Evolutionary conservation across 768 basidiomycete genomes (phyloP).

Genomic region (Pulveroboletus sp.): DNA sequence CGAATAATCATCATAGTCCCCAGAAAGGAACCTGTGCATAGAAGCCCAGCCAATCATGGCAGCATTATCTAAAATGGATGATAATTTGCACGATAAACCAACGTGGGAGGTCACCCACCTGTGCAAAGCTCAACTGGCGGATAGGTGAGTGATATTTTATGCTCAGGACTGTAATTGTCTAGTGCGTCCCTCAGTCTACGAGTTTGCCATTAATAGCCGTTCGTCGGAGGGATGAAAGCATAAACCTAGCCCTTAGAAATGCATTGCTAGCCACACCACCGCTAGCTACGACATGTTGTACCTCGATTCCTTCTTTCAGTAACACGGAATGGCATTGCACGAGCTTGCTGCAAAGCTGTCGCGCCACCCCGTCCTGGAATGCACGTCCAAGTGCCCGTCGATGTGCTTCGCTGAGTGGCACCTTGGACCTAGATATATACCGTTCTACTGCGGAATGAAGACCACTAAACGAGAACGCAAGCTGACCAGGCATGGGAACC

Average conservation of each 20-base stretch:
- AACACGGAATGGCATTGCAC: slow-evolving; percentile 31
- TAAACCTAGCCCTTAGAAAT: slow-evolving; percentile 61
- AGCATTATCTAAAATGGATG: slow-evolving; percentile 68
- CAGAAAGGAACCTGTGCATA: slow-evolving; percentile 68
- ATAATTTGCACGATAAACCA: neutral
- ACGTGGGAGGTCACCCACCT: slow-evolving; percentile 39
- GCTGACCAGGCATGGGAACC: slow-evolving; percentile 45
- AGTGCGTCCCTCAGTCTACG: slow-evolving; percentile 33
- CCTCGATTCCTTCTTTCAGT: slow-evolving; percentile 41
- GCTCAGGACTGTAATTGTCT: slow-evolving; percentile 21
- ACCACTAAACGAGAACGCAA: slow-evolving; percentile 77
- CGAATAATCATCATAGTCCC: slow-evolving; percentile 57
- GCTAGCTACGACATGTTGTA: slow-evolving; percentile 70
- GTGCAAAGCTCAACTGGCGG: slow-evolving; percentile 82
- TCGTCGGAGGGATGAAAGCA: neutral
- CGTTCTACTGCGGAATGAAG: slow-evolving; percentile 69
- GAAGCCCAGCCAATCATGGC: slow-evolving; percentile 96
- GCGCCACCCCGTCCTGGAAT: slow-evolving; percentile 70
- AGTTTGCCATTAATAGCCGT: neutral
- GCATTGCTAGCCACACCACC: slow-evolving; percentile 92
- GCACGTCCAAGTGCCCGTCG: slow-evolving; percentile 52
- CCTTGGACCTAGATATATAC: slow-evolving; percentile 41
- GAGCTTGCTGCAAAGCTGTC: slow-evolving; percentile 75
- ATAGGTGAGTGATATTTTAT: slow-evolving; percentile 50
- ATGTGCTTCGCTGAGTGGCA: slow-evolving; percentile 20